Base-by-base conservation (phyloP, 805 yeast genomes). In the Yamadazyma kitorensis region DNA sequence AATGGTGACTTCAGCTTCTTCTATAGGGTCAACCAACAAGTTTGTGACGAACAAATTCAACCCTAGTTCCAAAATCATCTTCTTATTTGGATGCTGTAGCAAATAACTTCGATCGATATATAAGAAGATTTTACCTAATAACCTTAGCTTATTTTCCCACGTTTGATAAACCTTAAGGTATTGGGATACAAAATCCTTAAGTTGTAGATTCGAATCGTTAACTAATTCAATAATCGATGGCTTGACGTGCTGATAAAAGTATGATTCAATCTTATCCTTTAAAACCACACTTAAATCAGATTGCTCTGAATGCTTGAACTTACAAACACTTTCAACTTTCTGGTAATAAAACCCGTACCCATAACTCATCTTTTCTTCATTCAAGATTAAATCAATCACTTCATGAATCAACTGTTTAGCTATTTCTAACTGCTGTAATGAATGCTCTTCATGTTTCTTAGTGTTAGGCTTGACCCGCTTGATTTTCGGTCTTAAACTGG, bases 91-190 rank as follows among this genome's bases (percentile, higher is more conserved):
- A 34, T 63, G 69, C 21, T 46, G 59, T 24, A 51, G 43, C 10
- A 65, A 49, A 34, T 66, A 66, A 13, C 53, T 45, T 24, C 62
- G 41, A 45, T 66, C 72, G 30, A 64, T 40, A 32, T 59, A 64
- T 4, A 64, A 37, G 31, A 62, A 66, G 15, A 64, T 34, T 40
- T 57, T 59, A 27, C 52, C 43, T 27, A 66, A 39, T 5, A 48
- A 26, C 11, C 32, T 26, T 18, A 65, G 35, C 30, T 49, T 53
- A 1, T 24, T 16, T 23, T 47, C 55, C 66, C 64, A 66, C 5
- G 24, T 29, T 4, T 41, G 32, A 24, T 40, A 56, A 4, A 44
- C 31, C 2, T 24, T 30, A 7, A 61, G 29, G 31, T 24, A 49
- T 20, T 19, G 45, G 18, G 24, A 16, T 7, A 32, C 23, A 20